Evolutionary conservation across 164 flowering plant species (phyloP).

Genomic region (Sextonia rubra): DNA sequence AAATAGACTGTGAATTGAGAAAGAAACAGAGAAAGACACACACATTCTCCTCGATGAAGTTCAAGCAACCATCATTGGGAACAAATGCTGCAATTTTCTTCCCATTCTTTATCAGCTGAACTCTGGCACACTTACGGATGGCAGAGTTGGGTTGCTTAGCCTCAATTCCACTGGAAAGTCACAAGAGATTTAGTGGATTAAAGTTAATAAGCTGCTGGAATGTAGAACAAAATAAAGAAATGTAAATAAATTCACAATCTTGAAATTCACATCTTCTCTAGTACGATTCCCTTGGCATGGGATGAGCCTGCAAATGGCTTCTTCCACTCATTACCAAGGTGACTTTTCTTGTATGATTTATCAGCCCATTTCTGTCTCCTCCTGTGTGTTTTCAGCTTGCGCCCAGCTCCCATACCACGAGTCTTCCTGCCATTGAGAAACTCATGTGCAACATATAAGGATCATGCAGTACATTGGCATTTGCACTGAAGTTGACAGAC

Average conservation of each 20-base stretch:
- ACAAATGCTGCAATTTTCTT: slow-evolving; percentile 36
- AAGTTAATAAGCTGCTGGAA: no score
- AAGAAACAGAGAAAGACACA: background rate
- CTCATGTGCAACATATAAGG: no score
- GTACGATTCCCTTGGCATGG: slow-evolving; percentile 36
- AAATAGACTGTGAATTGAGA: background rate
- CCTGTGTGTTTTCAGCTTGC: slow-evolving; percentile 35
- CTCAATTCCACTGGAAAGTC: slow-evolving; percentile 25
- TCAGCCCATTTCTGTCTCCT: slow-evolving; percentile 35
- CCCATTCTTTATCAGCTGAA: slow-evolving; percentile 31
- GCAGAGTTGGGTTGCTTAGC: slow-evolving; percentile 38
- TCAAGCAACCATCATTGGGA: slow-evolving; percentile 36
- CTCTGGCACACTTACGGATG: slow-evolving; percentile 33
- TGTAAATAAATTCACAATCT: no score
- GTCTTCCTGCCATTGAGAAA: slow-evolving; percentile 24
- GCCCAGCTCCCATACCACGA: slow-evolving; percentile 41
- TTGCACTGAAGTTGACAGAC: background rate
- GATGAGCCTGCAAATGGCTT: slow-evolving; percentile 37
- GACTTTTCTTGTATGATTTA: slow-evolving; percentile 32
- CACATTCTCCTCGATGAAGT: slow-evolving; percentile 33
- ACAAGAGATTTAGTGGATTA: background rate
- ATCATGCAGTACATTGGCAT: no score
- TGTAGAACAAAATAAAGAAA: background rate
- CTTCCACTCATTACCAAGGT: slow-evolving; percentile 37
- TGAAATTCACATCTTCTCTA: slow-evolving; percentile 26